These are phyloP conservation scores for Capsicum chinense DNA, from an alignment of 257 asterid genomes.

Conservation along the genomic window DNA sequence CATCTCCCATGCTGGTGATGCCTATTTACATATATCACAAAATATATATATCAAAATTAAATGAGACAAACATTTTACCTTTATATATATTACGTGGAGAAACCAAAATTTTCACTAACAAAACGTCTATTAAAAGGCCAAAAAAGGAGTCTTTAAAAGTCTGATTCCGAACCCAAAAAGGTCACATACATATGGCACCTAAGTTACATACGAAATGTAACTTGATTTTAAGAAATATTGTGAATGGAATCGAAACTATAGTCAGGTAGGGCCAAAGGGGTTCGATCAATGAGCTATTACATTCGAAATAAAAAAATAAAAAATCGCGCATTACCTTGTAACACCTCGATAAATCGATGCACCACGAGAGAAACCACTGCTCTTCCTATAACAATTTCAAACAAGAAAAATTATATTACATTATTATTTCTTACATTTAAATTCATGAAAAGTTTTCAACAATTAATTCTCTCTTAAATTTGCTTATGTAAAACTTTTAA, in stretches of 20 bases:
- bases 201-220: no score
- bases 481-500: not conserved
- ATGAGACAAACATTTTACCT: no score
- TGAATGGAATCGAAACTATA: no score
- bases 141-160: not conserved
- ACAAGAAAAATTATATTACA: no score
- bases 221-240: no score
- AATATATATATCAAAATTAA: no score
- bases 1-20: slow-evolving; percentile 97
- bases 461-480: not conserved
- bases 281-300: no score
- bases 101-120: no score
- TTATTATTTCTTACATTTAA: not conserved
- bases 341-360: slow-evolving; percentile 93
- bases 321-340: slow-evolving; percentile 58
- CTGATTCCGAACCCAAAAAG: not conserved
- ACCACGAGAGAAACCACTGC: slow-evolving; percentile 95
- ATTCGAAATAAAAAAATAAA: no score
- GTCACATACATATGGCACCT: not conserved
- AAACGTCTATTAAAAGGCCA: no score
- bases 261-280: no score
- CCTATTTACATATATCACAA: slow-evolving; percentile 39
- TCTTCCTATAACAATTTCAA: slow-evolving; percentile 54
- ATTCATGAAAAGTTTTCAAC: not conserved
- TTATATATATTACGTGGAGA: no score